Conservation (phyloP, 2,329 filamentous ascomycete genomes). For the Colletotrichum chlorophyti region DNA sequence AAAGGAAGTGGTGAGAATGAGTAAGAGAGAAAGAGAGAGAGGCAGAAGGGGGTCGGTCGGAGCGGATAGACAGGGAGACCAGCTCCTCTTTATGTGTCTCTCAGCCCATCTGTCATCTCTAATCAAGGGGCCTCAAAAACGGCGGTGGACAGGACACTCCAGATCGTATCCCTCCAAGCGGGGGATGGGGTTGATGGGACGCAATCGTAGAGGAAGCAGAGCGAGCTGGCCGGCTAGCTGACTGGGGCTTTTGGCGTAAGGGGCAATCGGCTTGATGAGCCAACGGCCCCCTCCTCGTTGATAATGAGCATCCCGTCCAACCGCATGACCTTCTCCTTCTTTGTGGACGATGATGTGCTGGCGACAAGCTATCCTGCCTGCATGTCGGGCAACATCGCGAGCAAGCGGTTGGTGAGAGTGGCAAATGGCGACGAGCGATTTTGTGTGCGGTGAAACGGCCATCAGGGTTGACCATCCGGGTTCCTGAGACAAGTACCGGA, state of each 20-base stretch:
- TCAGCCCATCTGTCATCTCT: background rate
- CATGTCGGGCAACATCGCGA: background rate
- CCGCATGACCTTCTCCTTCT: slow-evolving; percentile 2
- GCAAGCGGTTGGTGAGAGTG: slow-evolving; percentile 12
- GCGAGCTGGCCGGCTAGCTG: slow-evolving; percentile 11
- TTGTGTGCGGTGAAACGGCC: slow-evolving; percentile 4
- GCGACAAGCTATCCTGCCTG: slow-evolving; percentile 6
- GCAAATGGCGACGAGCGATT: background rate
- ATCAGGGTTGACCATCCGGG: slow-evolving; percentile 31
- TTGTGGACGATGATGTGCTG: slow-evolving; percentile 12
- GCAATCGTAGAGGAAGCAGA: background rate
- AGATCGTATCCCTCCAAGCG: no score
- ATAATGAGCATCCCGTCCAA: background rate
- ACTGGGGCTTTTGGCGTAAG: no score
- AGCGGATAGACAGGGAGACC: background rate
- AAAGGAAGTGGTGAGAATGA: background rate
- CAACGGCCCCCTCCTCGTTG: slow-evolving; percentile 7
- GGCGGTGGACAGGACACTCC: slow-evolving; percentile 16
- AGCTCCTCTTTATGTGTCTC: slow-evolving; percentile 14
- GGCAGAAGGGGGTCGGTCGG: background rate
- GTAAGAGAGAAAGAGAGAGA: no score
- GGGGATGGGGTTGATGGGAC: no score
- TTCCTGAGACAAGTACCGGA: slow-evolving; percentile 3
- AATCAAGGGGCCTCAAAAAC: slow-evolving; percentile 1
- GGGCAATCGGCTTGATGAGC: no score